Evolutionary conservation across 1,139 yeast genomes (phyloP), one percentile per base, ranked within the genome.

Genomic region (Yamadazyma atmosphaerica): DNA sequence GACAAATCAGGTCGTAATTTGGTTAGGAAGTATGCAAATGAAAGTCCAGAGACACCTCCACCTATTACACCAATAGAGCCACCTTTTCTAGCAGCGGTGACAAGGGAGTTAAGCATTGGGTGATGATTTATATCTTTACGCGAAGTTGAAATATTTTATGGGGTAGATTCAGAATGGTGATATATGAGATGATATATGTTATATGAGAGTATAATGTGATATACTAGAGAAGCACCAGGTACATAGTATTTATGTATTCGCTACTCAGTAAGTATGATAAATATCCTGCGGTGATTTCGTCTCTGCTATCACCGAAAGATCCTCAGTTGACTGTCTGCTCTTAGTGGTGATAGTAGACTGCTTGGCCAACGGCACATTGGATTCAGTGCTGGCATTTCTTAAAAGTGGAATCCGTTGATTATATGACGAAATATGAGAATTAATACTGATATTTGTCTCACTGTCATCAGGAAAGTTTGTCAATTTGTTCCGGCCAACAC

Each of bases 11-110:
- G 92, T 36, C 96, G 70, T 11, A 86, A 57, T 43, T 74, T 76
- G 28, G 75, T 68, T 15, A 90, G 67, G 50, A 86, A 86, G 59
- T 86, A 89, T 0, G 94, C 83, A 50, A 79, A 81, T 2, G 92
- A 68, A 3, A 92, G 68, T 0, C 98, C 98, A 1, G 96, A 84
- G 2, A 90, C 75, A 0, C 98, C 98, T 0, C 86, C 86, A 0
- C 98, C 98, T 2, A 88, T 56, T 1, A 90, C 83, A 1, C 81
- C 88, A 2, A 83, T 79, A 22, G 52, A 60, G 3, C 78, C 75
- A 6, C 26, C 26, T 4, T n/a, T 23, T n/a, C 23, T 21, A 7
- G 12, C 5, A 12, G 26, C 12, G 5, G 12, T n/a, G 11, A n/a
- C 7, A 10, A 23, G 12, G 11, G 26, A 23, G n/a, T 12, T 6